Evolutionary conservation across 768 basidiomycete genomes (phyloP).

Genomic region (Panellus pusillus): DNA sequence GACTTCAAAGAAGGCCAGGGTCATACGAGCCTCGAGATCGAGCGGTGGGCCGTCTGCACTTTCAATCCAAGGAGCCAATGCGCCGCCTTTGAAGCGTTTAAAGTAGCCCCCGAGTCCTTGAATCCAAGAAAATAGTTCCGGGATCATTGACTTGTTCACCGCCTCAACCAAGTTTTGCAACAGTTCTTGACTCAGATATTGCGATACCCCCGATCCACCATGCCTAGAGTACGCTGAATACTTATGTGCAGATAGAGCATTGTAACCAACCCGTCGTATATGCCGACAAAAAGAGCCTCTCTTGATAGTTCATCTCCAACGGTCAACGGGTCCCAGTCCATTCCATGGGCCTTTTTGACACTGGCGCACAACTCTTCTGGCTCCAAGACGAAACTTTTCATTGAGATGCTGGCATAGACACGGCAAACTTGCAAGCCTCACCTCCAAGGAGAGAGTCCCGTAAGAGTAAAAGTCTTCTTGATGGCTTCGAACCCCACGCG

Average conservation of each 20-base stretch:
- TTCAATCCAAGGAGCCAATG: conserved; percentile 66
- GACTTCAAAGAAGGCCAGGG: conserved; percentile 86
- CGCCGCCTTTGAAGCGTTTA: conserved; percentile 83
- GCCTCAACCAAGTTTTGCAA: conserved; percentile 78
- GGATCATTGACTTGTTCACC: conserved; percentile 67
- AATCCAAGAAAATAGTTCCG: conserved; percentile 74
- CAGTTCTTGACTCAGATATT: conserved; percentile 81
- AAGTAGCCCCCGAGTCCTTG: conserved; percentile 89
- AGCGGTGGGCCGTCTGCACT: conserved; percentile 38
- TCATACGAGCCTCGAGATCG: conserved; percentile 84
- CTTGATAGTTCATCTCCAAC: conserved; percentile 57
- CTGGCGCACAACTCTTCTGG: conserved; percentile 70
- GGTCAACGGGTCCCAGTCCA: conserved; percentile 71
- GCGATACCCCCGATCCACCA: conserved; percentile 87
- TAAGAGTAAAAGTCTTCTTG: conserved; percentile 89
- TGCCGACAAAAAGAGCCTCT: conserved; percentile 84
- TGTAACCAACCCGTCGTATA: conserved; percentile 80
- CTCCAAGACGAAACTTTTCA: conserved; percentile 27
- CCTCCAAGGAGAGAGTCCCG: conserved; percentile 64
- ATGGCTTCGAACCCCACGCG: conserved; percentile 74
- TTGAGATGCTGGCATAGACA: neutral
- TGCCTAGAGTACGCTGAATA: conserved; percentile 51
- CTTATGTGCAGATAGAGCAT: neutral
- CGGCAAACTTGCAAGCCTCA: neutral
- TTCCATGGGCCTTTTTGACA: conserved; percentile 57